These are phyloP conservation scores for Dipteronia dyeriana DNA, from an alignment of 345 rosid genomes.

Conservation along the genomic window DNA sequence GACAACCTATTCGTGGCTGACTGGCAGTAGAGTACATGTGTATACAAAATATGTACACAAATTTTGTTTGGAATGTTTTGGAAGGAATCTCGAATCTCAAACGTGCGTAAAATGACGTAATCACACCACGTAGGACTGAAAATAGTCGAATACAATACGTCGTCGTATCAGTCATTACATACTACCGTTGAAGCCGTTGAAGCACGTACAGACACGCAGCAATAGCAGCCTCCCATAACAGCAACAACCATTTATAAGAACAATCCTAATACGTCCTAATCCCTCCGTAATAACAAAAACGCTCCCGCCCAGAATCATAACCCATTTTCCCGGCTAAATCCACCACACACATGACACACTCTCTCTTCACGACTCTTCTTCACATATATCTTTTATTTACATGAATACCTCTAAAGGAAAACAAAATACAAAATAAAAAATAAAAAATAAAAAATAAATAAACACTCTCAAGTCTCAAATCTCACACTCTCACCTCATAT, in stretches of 20 bases:
- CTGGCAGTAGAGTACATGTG: no score
- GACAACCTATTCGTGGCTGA: no score
- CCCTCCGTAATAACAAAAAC: background rate
- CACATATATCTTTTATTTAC: background rate
- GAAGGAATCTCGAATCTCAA: background rate
- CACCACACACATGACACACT: background rate
- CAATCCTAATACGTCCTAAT: background rate
- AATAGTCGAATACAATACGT: background rate
- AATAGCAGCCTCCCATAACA: background rate
- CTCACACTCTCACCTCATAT: slow-evolving; percentile 49
- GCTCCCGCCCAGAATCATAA: slow-evolving; percentile 26
- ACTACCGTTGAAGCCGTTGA: no score
- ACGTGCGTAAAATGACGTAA: slow-evolving; percentile 8
- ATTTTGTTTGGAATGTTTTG: background rate
- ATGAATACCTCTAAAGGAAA: background rate
- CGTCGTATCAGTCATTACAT: background rate
- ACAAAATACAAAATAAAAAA: background rate
- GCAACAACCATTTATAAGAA: background rate
- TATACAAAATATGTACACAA: background rate
- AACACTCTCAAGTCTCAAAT: no score
- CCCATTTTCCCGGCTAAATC: slow-evolving; percentile 61
- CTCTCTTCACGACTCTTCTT: background rate
- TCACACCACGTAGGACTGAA: background rate
- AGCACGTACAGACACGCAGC: background rate
- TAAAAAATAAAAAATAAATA: background rate